phyloP scores from a whole-genome alignment of 805 yeast species.

The Yarrowia osloensis region DNA sequence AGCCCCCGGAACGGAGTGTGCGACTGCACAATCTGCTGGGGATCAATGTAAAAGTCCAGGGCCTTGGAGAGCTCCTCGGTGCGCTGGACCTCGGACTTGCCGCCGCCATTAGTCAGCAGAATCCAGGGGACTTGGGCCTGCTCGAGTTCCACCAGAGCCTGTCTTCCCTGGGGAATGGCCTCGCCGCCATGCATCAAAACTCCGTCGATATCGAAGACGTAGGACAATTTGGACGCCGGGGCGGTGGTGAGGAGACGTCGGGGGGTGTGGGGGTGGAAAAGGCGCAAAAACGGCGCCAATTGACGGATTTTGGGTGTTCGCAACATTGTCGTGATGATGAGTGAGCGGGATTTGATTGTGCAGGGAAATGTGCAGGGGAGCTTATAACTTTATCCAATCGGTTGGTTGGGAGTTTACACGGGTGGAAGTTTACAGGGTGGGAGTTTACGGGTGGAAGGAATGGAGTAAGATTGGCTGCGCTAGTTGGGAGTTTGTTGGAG shows the following conservation, averaged over 20 bases:
- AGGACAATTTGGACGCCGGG: slow-evolving; percentile 4
- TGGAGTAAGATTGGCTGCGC: too few relatives aligned
- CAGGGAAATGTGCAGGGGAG: too few relatives aligned
- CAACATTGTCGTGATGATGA: background rate
- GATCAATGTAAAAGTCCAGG: slow-evolving; percentile 46
- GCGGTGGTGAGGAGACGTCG: background rate
- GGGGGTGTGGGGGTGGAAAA: background rate
- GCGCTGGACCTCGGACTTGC: slow-evolving; percentile 65
- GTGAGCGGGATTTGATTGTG: background rate
- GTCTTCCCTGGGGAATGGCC: slow-evolving; percentile 65
- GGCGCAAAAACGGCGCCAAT: background rate
- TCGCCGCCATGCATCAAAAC: slow-evolving; percentile 74
- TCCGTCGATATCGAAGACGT: slow-evolving; percentile 65
- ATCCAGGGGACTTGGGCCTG: slow-evolving; percentile 67
- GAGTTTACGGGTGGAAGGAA: too few relatives aligned
- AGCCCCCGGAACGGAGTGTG: slow-evolving; percentile 82
- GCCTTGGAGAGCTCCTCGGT: slow-evolving; percentile 53
- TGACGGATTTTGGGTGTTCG: background rate
- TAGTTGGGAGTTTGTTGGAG: too few relatives aligned
- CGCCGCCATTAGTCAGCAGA: slow-evolving; percentile 91
- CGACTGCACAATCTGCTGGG: slow-evolving; percentile 73
- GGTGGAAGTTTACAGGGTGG: too few relatives aligned
- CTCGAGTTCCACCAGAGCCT: slow-evolving; percentile 59
- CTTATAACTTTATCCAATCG: too few relatives aligned
- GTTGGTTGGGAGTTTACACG: too few relatives aligned